Base-by-base conservation (phyloP, 2,329 filamentous ascomycete species). In the Colletotrichum destructivum region DNA sequence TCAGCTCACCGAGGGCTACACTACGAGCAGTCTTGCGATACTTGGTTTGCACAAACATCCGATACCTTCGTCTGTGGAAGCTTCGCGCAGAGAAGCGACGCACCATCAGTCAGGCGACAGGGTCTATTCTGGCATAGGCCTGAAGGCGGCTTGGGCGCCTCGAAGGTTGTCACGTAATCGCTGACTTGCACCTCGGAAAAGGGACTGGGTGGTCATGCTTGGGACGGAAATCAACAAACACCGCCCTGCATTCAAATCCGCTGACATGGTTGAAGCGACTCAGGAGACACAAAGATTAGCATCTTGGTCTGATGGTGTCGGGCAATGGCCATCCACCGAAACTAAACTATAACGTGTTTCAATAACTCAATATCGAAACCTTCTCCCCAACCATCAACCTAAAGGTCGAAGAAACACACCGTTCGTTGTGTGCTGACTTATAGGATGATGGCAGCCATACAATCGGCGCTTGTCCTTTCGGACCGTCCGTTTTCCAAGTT, bases 361-460 rank as follows among this genome's bases (percentile, higher is more conserved):
- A 59, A 59, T 23, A n/a, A n/a, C 21, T 23, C 15, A 21, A 4
- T 35, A 18, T 26, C n/a, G 46, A 46, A 49, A 54, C 26, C 51
- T 52, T 55, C 55, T 16, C 15, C 21, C 42, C 8, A 16, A 21
- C 46, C 35, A 52, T 44, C 7, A 16, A 16, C 7, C 38, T 9
- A 35, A 18, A 18, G 23, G 49, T 11, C 4, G 61, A 52, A 55
- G 61, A 38, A 9, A 6, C 35, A 38, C 35, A 38, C 9, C 9
- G 9, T 11, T 38, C 21, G 18, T 21, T 2, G 8, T 18, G 4
- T 46, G 23, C 26, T 46, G 35, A 38, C 35, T 66, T 60, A 69
- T 69, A 69, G 54, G 66, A 66, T 16, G 62, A 35, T 23, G 18
- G 40, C 18, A 47, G n/a, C 52, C 51, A 40, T 21, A 18, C 12